Evolutionary conservation across 352 stramenopile species (phyloP), one percentile per base, ranked within the genome.

Genomic region (Elongisporangium prolatum): DNA sequence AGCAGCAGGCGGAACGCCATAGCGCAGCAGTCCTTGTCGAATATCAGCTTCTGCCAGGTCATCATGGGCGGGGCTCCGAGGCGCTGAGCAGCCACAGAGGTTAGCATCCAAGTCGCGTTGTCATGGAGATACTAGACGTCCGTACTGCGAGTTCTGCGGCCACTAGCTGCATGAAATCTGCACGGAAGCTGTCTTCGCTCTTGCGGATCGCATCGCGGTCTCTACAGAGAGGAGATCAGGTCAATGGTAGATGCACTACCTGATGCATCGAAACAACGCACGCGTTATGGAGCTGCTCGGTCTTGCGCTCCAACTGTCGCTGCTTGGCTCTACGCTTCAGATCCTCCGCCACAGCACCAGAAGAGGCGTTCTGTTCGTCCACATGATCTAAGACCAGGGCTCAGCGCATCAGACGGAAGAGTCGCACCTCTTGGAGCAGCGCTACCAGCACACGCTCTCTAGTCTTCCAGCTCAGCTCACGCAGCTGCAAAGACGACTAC

Each of bases 21-120:
- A 0, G 61, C 62, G 21, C 74, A 86, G 52, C 79, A 89, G n/a
- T 86, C 79, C 14, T 75, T 75, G 56, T 86, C 79, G 56, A 83
- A 89, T 14, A 89, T 60, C 20, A 89, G 61, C 53, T 80, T 84
- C 40, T 86, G 79, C 79, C 79, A 89, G 13, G 79, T 76, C 51
- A 86, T 67, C 58, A 86, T 59, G 14, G 76, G 47, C 24, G 76
- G 74, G 2, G 76, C 75, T 20, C 79, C 78, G 24, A 88, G 70
- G 51, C 78, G 67, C 75, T 86, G 37, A 18, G 59, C 38, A 60
- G 17, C 8, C 40, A 53, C 28, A n/a, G 14, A 16, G 9, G 17
- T 34, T n/a, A 55, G 59, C 18, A 14, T 13, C 18, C 21, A 44
- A 44, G 5, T 16, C 21, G 2, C n/a, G 48, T 0, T 48, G n/a